phyloP scores from a whole-genome alignment of 2,329 filamentous ascomycete genomes.

The Fusarium sp. region DNA sequence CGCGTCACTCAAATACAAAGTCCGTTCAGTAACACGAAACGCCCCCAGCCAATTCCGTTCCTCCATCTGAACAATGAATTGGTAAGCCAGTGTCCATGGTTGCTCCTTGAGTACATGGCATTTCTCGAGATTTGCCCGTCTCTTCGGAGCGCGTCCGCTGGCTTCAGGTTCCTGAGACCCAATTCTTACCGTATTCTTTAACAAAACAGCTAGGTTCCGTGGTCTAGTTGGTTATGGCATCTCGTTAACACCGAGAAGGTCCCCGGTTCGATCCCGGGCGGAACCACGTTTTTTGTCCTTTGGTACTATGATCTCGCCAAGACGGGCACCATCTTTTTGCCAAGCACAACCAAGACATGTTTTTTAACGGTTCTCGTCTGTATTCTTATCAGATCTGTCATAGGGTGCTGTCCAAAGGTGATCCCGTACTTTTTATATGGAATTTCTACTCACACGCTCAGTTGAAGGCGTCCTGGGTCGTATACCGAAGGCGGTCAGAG shows the following conservation, averaged over 20 bases:
- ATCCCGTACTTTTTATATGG: background rate
- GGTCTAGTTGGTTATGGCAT: conserved; percentile 23
- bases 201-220: background rate
- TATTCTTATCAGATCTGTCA: background rate
- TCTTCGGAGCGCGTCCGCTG: background rate
- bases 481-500: background rate
- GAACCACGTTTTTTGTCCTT: background rate
- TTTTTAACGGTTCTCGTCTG: background rate
- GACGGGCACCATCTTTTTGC: background rate
- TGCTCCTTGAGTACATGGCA: no score
- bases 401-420: accelerated
- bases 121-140: no score
- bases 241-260: conserved; percentile 24
- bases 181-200: accelerated
- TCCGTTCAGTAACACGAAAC: background rate
- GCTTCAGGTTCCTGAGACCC: accelerated
- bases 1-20: background rate
- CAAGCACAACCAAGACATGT: background rate
- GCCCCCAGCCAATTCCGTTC: background rate
- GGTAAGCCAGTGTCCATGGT: background rate
- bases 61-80: background rate
- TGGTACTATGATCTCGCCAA: background rate
- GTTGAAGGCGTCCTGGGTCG: no score
- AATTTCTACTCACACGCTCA: background rate
- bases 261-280: conserved; percentile 19